Conservation (phyloP, 495 filamentous ascomycete genomes). For the Thermochaetoides thermophila region DNA sequence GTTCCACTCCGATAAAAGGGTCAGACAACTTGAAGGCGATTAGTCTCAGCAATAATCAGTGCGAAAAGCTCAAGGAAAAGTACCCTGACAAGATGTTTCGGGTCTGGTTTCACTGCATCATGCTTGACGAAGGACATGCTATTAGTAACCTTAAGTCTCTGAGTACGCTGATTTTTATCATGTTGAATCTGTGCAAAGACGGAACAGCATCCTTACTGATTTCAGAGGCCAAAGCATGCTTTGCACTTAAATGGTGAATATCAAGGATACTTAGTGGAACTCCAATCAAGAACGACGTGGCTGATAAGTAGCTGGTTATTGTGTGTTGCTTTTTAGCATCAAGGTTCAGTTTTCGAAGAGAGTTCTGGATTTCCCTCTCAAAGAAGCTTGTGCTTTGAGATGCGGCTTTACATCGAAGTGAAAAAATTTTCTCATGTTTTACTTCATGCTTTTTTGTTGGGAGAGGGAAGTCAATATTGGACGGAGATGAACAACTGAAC, state of each 20-base stretch:
- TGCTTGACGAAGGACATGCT: conserved; percentile 22
- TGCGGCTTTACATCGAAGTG: no score
- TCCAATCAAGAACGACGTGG: conserved; percentile 17
- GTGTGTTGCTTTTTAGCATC: no score
- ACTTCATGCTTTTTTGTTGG: no score
- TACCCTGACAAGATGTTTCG: conserved; percentile 4
- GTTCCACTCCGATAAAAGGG: conserved; percentile 6
- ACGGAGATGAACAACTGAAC: no score
- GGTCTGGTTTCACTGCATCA: conserved; percentile 16
- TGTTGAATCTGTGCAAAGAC: no score
- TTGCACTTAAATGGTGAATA: conserved; percentile 4
- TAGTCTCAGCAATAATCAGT: conserved; percentile 2
- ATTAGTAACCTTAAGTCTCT: conserved; percentile 17
- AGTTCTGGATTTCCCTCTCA: no score
- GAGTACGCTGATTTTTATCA: conserved; percentile 3
- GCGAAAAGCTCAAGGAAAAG: neutral
- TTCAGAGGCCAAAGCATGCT: conserved; percentile 10
- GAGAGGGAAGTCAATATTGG: no score
- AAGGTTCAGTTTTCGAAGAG: no score
- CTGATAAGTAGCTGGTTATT: no score
- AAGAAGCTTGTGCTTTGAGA: no score
- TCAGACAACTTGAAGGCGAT: conserved; percentile 1
- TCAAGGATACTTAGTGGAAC: conserved; percentile 21
- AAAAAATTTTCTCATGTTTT: no score
- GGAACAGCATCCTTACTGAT: no score